A percentile compares a stretch with the other conserved stretches of the same genome.
Conservation (phyloP, 805 yeast species). For the Candida pini region DNA sequence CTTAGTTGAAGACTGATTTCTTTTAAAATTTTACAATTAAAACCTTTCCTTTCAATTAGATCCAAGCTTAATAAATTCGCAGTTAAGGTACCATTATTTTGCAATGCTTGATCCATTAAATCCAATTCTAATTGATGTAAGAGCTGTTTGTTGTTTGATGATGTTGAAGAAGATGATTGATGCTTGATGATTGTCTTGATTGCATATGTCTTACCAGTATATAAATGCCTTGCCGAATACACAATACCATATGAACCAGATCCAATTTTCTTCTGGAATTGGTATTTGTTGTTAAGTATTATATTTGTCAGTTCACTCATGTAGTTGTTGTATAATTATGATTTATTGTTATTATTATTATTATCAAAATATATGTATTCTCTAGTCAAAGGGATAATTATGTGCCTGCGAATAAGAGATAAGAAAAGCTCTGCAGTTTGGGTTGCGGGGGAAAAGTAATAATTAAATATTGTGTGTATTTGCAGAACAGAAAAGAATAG, state of each 20-base stretch:
- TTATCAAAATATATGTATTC: no score
- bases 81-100: constrained; percentile 21
- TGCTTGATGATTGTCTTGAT: constrained; percentile 63
- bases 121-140: constrained; percentile 25
- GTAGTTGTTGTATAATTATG: neutral
- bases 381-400: neutral
- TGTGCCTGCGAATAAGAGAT: no score
- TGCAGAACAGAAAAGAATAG: neutral
- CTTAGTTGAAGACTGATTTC: constrained; percentile 71
- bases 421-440: no score
- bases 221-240: constrained; percentile 56
- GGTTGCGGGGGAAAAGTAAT: no score
- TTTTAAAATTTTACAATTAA: constrained; percentile 38
- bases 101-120: constrained; percentile 19
- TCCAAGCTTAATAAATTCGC: constrained; percentile 31
- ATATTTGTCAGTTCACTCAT: constrained; percentile 27
- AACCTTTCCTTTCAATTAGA: constrained; percentile 30
- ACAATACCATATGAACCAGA: constrained; percentile 86
- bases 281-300: constrained; percentile 31
- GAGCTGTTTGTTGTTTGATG: constrained; percentile 25
- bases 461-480: neutral
- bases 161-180: constrained; percentile 27
- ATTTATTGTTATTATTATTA: neutral
- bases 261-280: constrained; percentile 53
- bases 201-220: constrained; percentile 51